These are phyloP conservation scores for Nothophoma quercina DNA, from an alignment of 2,329 filamentous ascomycete genomes.

Conservation along the genomic window DNA sequence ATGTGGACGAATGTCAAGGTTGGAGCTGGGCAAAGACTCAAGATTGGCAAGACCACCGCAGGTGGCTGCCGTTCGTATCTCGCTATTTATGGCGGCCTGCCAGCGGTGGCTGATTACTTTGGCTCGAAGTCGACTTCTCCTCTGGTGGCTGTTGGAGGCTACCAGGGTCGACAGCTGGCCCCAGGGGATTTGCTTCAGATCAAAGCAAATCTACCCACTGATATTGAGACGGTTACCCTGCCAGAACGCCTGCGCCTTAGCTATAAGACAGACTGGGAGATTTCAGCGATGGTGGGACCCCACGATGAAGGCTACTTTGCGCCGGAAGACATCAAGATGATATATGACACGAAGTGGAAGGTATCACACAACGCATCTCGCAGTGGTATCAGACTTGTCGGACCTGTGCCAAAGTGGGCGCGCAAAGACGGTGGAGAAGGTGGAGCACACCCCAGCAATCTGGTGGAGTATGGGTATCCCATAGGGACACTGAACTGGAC, in stretches of 20 bases:
- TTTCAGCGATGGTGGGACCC: slow-evolving; percentile 63
- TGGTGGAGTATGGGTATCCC: slow-evolving; percentile 63
- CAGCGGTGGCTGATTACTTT: slow-evolving; percentile 63
- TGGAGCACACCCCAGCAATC: slow-evolving; percentile 67
- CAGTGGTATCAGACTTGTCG: slow-evolving; percentile 66
- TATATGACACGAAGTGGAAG: slow-evolving; percentile 66
- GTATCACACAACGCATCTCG: slow-evolving; percentile 68
- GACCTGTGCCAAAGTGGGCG: slow-evolving; percentile 66
- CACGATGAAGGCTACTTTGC: slow-evolving; percentile 64
- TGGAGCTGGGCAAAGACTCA: slow-evolving; percentile 60
- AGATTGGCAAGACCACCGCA: slow-evolving; percentile 62
- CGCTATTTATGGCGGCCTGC: slow-evolving; percentile 64
- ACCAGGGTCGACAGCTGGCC: slow-evolving; percentile 64
- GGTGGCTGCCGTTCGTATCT: slow-evolving; percentile 66
- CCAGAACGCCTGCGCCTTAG: slow-evolving; percentile 57
- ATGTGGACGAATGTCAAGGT: slow-evolving; percentile 66
- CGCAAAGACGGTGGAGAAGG: slow-evolving; percentile 68
- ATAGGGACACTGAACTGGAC: slow-evolving; percentile 67
- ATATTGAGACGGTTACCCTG: slow-evolving; percentile 44
- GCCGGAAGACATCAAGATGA: slow-evolving; percentile 61
- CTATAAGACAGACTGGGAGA: slow-evolving; percentile 61
- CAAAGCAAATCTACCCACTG: slow-evolving; percentile 48
- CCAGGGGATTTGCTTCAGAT: slow-evolving; percentile 63
- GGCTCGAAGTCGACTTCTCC: slow-evolving; percentile 67
- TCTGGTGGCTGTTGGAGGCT: slow-evolving; percentile 65